Evolutionary conservation across 345 rosid species (phyloP).

Genomic region (Mangifera indica): DNA sequence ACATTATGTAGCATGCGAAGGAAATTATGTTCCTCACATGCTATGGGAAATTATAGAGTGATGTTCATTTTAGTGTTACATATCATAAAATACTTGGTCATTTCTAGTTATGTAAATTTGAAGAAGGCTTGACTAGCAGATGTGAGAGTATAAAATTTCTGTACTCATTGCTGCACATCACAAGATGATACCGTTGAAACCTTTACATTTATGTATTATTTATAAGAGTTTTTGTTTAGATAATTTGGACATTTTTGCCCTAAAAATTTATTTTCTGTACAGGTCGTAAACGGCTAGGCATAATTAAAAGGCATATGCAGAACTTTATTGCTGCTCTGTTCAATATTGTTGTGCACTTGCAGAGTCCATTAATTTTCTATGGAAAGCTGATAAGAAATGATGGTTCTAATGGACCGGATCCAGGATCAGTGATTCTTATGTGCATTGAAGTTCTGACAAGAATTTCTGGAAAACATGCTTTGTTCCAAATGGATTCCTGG

Average conservation of each 20-base stretch:
- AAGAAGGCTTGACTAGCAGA: background rate
- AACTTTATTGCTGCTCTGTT: constrained; percentile 66
- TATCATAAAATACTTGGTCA: background rate
- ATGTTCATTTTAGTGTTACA: background rate
- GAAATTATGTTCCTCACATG: background rate
- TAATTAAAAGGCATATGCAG: constrained; percentile 64
- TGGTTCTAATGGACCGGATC: constrained; percentile 52
- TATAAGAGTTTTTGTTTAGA: background rate
- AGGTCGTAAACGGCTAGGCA: constrained; percentile 64
- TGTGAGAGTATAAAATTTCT: background rate
- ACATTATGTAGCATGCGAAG: background rate
- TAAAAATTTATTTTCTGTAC: constrained; percentile 36
- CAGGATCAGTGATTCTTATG: constrained; percentile 86
- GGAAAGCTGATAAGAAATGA: constrained; percentile 24
- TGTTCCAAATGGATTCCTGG: constrained; percentile 67
- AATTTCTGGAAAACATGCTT: constrained; percentile 66
- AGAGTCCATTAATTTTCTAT: constrained; percentile 63
- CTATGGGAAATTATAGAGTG: background rate
- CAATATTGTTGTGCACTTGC: constrained; percentile 72
- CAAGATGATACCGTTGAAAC: background rate
- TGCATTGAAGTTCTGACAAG: constrained; percentile 81
- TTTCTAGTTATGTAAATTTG: background rate
- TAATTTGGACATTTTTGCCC: constrained; percentile 17
- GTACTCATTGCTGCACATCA: background rate
- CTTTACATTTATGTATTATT: background rate